Conservation (phyloP, 73 alveolate genomes). For the Breviolum minutum region DNA sequence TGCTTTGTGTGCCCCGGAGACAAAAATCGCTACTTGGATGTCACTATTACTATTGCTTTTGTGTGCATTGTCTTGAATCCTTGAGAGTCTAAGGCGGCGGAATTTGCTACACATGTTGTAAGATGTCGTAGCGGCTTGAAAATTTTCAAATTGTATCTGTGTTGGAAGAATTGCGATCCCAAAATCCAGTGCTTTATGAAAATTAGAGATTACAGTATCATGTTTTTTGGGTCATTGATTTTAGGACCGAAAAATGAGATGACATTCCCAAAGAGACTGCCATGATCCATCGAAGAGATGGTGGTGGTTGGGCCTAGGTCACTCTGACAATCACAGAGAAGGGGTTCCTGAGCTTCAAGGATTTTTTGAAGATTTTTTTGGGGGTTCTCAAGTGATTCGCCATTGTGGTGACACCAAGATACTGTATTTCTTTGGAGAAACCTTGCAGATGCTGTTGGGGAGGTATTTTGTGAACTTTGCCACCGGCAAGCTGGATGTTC, state of each 20-base stretch:
- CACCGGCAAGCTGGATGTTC: constrained; percentile 43
- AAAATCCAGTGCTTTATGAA: too few species aligned
- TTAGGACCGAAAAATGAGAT: too few species aligned
- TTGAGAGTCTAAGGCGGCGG: background rate
- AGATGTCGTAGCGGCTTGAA: background rate
- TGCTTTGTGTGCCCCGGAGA: constrained; percentile 29
- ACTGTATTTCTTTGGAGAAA: background rate
- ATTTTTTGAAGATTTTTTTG: background rate
- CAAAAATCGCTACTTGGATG: constrained; percentile 45
- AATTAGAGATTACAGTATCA: too few species aligned
- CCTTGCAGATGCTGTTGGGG: background rate
- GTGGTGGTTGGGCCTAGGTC: constrained; percentile 2
- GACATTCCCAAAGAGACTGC: background rate
- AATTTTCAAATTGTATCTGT: too few species aligned
- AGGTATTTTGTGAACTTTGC: constrained; percentile 87
- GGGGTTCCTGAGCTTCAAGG: constrained; percentile 35
- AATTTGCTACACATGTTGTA: background rate
- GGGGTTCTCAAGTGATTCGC: too few species aligned
- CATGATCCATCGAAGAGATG: background rate
- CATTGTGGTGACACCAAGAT: too few species aligned
- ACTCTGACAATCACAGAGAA: constrained; percentile 83
- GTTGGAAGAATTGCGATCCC: too few species aligned
- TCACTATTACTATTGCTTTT: background rate
- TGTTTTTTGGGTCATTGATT: too few species aligned
- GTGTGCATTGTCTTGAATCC: too few species aligned